Percentiles rank a stretch among this genome's conserved stretches.
Conservation (phyloP, 179 eudicot genomes). For the Beta lomatogona region DNA sequence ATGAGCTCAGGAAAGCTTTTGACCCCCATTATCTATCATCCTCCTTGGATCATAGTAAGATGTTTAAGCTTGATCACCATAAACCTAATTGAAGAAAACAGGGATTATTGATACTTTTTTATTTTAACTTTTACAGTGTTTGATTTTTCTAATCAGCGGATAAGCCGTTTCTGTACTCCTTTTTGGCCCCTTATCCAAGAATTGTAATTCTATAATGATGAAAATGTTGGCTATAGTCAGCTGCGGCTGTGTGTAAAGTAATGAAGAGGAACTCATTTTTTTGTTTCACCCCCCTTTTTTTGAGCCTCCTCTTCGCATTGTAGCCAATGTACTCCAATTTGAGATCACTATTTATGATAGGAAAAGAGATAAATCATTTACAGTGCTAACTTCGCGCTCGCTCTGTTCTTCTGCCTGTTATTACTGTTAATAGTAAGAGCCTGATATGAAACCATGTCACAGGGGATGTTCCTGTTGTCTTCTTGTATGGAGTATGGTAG, state of each 20-base stretch:
- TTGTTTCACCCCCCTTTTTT: not conserved
- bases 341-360: not conserved
- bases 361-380: too few species aligned
- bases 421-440: too few species aligned
- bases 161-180: slow-evolving; percentile 19
- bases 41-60: slow-evolving; percentile 22
- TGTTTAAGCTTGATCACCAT: slow-evolving; percentile 30
- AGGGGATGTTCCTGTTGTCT: too few species aligned
- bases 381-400: not conserved
- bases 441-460: not conserved
- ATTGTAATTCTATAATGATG: slow-evolving; percentile 20
- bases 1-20: slow-evolving; percentile 58
- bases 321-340: not conserved
- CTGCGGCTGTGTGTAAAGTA: slow-evolving; percentile 39
- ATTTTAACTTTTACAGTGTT: not conserved
- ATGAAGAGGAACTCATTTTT: slow-evolving; percentile 17
- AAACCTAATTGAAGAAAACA: slow-evolving; percentile 19
- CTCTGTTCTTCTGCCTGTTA: not conserved
- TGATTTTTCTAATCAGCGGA: slow-evolving; percentile 24
- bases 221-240: slow-evolving; percentile 19
- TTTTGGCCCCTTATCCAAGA: slow-evolving; percentile 14
- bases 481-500: too few species aligned
- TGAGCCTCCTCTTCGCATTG: not conserved
- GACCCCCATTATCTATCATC: slow-evolving; percentile 29
- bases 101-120: not conserved